Base-by-base conservation (phyloP, 208 protist genomes). In the Leishmania mexicana region DNA sequence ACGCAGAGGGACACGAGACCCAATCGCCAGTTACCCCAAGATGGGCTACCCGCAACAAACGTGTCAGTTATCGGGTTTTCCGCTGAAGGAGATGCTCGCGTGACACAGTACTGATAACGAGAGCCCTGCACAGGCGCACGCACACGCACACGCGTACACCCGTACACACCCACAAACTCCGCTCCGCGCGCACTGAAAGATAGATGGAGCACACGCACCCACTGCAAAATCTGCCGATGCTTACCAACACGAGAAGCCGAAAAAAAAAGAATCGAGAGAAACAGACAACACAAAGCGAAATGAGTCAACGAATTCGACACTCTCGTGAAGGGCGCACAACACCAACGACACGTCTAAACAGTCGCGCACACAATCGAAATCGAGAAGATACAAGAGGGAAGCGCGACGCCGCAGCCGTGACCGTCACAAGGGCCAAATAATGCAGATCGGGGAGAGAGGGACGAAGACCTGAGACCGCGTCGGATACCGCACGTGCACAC, bases 131-230 rank as follows among this genome's bases (percentile, higher is more conserved):
- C 17, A 75, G 3, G 17, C 45, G 13, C 38, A 57, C 13, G 19
- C 68, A 73, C 67, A 72, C 67, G 24, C 38, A 72, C 67, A 72
- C 67, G 49, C 67, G 11, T 28, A 70, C 64, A 70, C 64, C 13
- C 64, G 17, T 45, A 4, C 38, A 57, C 13, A 38, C 65, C 28
- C 35, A 47, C 2, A 42, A 8, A 71, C 8, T 5, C 28, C 15
- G 58, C 24, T 11, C 11, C 8, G 38, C 17, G 35, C 28, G 38
- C 35, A 42, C 65, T 21, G n/a, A 71, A 42, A 71, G 17, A 71
- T 35, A 45, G 65, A 71, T 35, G 38, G 0, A 35, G 65, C 35
- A 71, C 35, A 15, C 7, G 1, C 28, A 31, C 58, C 8, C 24
- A 38, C 62, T 67, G 8, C 58, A 67, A 13, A 67, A 4, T 13